Evolutionary conservation across 2,329 filamentous ascomycete genomes (phyloP).

Genomic region (Colletotrichum tabaci): DNA sequence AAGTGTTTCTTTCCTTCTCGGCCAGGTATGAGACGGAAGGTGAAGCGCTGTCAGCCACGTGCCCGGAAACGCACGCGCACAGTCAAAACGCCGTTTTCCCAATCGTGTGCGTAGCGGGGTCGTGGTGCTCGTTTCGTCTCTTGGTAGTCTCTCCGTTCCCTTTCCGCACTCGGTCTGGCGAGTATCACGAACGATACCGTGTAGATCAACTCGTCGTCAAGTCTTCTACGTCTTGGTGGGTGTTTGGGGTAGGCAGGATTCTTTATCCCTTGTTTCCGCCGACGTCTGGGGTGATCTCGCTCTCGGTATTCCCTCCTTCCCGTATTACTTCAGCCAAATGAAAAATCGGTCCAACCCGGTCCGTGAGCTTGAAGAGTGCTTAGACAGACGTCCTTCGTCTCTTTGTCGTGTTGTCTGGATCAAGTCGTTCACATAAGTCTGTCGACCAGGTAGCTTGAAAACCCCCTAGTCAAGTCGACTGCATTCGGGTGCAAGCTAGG

Average conservation of each 20-base stretch:
- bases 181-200: neutral
- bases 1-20: neutral
- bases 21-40: neutral
- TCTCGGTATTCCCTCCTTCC: neutral
- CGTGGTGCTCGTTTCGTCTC: slow-evolving; percentile 7
- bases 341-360: neutral
- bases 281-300: neutral
- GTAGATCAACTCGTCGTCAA: slow-evolving; percentile 5
- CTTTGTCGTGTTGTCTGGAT: neutral
- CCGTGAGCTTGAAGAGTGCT: too few species aligned
- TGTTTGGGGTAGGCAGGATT: neutral
- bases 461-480: neutral
- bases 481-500: slow-evolving; percentile 8
- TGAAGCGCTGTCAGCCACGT: slow-evolving; percentile 25
- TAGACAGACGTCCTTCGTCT: neutral
- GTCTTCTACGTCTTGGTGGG: neutral
- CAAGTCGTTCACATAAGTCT: neutral
- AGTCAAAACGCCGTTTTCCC: slow-evolving; percentile 11
- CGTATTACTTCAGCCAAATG: slow-evolving; percentile 3
- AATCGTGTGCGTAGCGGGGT: neutral
- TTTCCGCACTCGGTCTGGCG: neutral
- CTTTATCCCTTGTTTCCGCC: neutral
- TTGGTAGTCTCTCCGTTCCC: neutral
- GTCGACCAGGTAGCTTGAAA: neutral
- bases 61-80: slow-evolving; percentile 14